Conservation (phyloP, 2,329 filamentous ascomycete species). For the Penicillium sp. region DNA sequence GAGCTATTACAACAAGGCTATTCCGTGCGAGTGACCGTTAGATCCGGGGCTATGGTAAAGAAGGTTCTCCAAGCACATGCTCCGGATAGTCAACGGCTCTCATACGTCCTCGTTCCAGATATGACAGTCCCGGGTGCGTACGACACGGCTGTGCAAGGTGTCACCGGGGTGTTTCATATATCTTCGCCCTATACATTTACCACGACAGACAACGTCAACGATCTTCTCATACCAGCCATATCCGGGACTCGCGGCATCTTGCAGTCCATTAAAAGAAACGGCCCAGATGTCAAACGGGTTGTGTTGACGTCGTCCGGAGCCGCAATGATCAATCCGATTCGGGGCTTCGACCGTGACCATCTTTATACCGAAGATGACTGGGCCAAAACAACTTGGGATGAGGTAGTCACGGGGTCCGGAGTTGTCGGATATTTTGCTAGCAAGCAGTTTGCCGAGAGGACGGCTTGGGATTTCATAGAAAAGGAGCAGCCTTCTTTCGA, state of each 20-base stretch:
- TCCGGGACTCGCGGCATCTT: neutral
- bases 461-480: neutral
- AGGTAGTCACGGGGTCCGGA: neutral
- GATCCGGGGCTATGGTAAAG: neutral
- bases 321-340: neutral
- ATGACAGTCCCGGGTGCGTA: neutral
- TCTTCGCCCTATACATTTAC: neutral
- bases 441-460: neutral
- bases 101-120: neutral
- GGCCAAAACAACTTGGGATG: neutral
- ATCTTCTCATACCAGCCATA: neutral
- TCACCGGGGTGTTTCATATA: neutral
- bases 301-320: neutral
- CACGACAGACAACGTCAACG: neutral
- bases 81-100: neutral
- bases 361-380: neutral
- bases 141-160: neutral
- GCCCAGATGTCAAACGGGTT: neutral
- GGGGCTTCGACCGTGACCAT: neutral
- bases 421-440: neutral
- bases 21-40: neutral
- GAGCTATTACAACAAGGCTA: neutral
- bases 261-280: neutral
- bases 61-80: neutral
- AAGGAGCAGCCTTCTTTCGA: neutral